A percentile compares a stretch with the other conserved stretches of the same genome.
phyloP scores from a whole-genome alignment of 2,329 filamentous ascomycete species.

The Neopestalotiopsis sp. region DNA sequence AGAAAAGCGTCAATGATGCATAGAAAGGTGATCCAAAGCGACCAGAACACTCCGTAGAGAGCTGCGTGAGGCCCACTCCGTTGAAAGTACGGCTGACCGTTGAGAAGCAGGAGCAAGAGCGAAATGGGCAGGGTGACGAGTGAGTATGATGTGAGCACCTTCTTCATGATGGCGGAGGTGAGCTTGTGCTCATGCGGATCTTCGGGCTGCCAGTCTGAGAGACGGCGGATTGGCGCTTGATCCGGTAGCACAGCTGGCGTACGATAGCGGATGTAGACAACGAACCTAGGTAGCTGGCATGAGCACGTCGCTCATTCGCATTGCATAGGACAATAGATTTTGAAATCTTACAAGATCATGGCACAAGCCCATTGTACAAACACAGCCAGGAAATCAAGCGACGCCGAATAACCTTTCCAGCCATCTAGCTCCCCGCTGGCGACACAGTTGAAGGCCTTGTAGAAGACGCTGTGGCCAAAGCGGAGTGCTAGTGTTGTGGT shows the following conservation, averaged over 20 bases:
- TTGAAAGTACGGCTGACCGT: constrained; percentile 14
- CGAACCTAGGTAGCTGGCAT: constrained; percentile 6
- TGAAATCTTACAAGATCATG: constrained; percentile 19
- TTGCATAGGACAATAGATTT: too few relatives aligned
- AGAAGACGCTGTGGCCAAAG: constrained; percentile 22
- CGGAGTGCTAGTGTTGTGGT: constrained; percentile 23
- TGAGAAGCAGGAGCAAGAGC: constrained; percentile 16
- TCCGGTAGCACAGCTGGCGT: constrained; percentile 18
- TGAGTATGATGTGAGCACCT: constrained; percentile 14
- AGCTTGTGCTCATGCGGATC: constrained; percentile 22
- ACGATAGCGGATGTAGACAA: constrained; percentile 20
- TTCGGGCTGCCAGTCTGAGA: constrained; percentile 22
- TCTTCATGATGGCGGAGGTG: constrained; percentile 19
- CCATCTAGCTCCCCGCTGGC: constrained; percentile 19
- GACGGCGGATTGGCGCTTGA: constrained; percentile 19
- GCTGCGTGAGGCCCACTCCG: neutral
- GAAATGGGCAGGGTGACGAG: constrained; percentile 18
- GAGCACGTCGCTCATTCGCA: neutral
- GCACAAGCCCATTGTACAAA: constrained; percentile 23
- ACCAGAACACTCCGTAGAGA: constrained; percentile 17
- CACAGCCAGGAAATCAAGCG: constrained; percentile 20
- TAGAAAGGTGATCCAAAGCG: constrained; percentile 19
- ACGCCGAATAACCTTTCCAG: constrained; percentile 22
- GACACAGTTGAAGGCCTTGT: constrained; percentile 19
- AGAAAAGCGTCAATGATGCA: constrained; percentile 21